phyloP scores from a whole-genome alignment of 345 rosid genomes.

The Punica granatum region DNA sequence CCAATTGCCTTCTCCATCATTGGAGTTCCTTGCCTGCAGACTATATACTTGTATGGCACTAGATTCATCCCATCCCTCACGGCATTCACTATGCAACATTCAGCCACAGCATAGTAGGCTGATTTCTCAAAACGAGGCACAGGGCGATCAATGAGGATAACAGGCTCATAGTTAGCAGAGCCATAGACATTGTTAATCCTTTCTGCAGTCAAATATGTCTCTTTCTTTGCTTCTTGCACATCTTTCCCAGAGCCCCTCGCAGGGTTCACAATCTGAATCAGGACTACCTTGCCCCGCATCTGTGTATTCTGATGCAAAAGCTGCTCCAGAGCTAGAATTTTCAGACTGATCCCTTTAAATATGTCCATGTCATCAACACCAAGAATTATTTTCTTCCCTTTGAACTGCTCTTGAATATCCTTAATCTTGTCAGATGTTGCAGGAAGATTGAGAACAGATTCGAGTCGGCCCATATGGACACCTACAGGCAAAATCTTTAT shows the following conservation, averaged over 20 bases:
- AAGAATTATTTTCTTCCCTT: conserved; percentile 56
- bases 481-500: conserved; percentile 72
- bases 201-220: conserved; percentile 47
- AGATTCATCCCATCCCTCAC: conserved; percentile 89
- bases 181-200: conserved; percentile 63
- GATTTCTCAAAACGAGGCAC: conserved; percentile 73
- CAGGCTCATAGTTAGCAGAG: conserved; percentile 49
- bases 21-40: conserved; percentile 70
- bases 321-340: conserved; percentile 58
- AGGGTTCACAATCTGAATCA: conserved; percentile 77
- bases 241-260: conserved; percentile 67
- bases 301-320: conserved; percentile 50
- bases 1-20: conserved; percentile 53
- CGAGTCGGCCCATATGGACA: conserved; percentile 67
- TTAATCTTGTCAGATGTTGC: conserved; percentile 49
- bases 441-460: conserved; percentile 55
- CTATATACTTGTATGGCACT: conserved; percentile 66
- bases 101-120: conserved; percentile 74
- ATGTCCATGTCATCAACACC: conserved; percentile 90
- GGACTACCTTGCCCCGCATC: conserved; percentile 55
- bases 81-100: conserved; percentile 74
- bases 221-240: conserved; percentile 66
- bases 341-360: conserved; percentile 72
- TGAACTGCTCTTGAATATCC: conserved; percentile 49
- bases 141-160: conserved; percentile 57